Evolutionary conservation across 257 asterid species (phyloP).

Genomic region (Verbena officinalis): DNA sequence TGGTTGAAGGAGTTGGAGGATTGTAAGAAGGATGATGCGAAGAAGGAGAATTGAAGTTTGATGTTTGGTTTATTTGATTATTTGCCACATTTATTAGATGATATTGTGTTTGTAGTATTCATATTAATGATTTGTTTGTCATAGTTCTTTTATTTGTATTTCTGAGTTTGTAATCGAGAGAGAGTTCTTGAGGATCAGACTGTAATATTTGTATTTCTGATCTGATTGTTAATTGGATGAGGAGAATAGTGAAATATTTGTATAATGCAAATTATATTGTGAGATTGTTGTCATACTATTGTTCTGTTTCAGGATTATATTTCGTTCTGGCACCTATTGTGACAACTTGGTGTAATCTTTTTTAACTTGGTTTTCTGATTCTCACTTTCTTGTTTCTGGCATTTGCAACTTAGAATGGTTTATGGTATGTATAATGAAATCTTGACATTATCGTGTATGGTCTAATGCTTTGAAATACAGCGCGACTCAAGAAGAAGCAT

Average conservation of each 20-base stretch:
- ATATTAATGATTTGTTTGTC: conserved; percentile 21
- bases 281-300: too few relatives aligned
- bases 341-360: too few relatives aligned
- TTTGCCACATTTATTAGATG: not conserved
- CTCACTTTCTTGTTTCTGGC: not conserved
- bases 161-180: not conserved
- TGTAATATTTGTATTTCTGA: conserved; percentile 6
- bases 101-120: conserved; percentile 7
- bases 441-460: too few relatives aligned
- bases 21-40: conserved; percentile 37
- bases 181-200: conserved; percentile 12
- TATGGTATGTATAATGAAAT: too few relatives aligned
- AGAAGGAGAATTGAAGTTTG: conserved; percentile 35
- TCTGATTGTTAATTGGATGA: not conserved
- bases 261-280: not conserved
- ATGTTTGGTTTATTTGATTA: not conserved
- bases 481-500: too few relatives aligned
- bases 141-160: conserved; percentile 16
- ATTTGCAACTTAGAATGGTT: not conserved
- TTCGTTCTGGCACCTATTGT: too few relatives aligned
- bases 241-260: conserved; percentile 3
- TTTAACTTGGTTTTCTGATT: not conserved
- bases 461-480: too few relatives aligned
- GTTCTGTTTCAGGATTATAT: too few relatives aligned
- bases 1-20: conserved; percentile 86